Percentiles rank a stretch among this genome's conserved stretches.
phyloP scores from a whole-genome alignment of 2,329 filamentous ascomycete genomes.

The Cladosporium sp. region DNA sequence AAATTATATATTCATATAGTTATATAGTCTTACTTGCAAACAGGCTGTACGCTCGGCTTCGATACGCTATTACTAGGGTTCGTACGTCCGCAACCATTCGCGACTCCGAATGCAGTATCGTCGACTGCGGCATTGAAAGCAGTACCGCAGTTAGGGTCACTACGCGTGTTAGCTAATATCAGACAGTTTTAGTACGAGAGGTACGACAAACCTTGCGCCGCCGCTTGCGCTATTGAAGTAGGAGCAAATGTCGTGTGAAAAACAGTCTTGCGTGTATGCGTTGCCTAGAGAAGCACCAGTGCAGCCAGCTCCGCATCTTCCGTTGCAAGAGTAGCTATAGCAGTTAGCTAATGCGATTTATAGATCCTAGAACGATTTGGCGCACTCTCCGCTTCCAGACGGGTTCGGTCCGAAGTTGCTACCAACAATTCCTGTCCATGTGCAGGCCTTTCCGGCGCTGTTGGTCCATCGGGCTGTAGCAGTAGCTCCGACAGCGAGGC shows the following conservation, averaged over 20 bases:
- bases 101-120: conserved; percentile 43
- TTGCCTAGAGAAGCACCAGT: conserved; percentile 47
- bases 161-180: conserved; percentile 22
- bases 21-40: conserved; percentile 11
- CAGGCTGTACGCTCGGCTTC: conserved; percentile 25
- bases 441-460: conserved; percentile 44
- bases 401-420: conserved; percentile 51
- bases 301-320: conserved; percentile 51
- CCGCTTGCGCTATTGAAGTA: conserved; percentile 53
- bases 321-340: conserved; percentile 51
- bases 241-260: conserved; percentile 53
- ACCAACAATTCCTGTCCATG: conserved; percentile 48
- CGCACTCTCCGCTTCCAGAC: conserved; percentile 48
- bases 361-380: not conserved
- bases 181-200: too few relatives aligned
- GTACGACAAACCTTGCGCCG: conserved; percentile 42
- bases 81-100: conserved; percentile 34
- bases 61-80: conserved; percentile 33
- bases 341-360: not conserved
- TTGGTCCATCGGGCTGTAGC: conserved; percentile 53
- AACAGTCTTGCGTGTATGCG: conserved; percentile 54
- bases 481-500: conserved; percentile 41
- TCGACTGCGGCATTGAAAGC: conserved; percentile 48
- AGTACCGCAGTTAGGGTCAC: conserved; percentile 51
- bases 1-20: not conserved